A percentile compares a stretch with the other conserved stretches of the same genome.
These are phyloP conservation scores for Quercus variabilis DNA, from an alignment of 306 rosid genomes.

Conservation along the genomic window DNA sequence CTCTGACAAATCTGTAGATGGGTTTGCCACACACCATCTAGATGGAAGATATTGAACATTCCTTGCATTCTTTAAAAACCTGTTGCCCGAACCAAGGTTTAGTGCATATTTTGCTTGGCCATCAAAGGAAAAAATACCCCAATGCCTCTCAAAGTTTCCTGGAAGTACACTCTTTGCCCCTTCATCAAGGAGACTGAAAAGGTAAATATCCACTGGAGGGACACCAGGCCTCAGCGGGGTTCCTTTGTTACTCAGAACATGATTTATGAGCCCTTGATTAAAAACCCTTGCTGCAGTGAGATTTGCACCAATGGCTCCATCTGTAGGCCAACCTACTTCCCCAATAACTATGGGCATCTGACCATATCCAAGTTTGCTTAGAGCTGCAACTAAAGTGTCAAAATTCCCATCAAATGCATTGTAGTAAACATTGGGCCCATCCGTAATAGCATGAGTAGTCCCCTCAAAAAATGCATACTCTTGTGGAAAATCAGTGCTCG, in stretches of 20 bases:
- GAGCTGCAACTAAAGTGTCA: constrained; percentile 84
- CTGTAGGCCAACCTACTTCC: constrained; percentile 96
- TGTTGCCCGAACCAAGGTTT: constrained; percentile 75
- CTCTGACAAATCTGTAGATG: constrained; percentile 45
- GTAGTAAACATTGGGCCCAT: constrained; percentile 75
- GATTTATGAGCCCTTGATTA: constrained; percentile 85
- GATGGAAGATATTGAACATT: constrained; percentile 82
- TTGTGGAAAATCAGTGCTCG: constrained; percentile 77
- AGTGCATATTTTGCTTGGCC: constrained; percentile 85
- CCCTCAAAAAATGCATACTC: constrained; percentile 94
- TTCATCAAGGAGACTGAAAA: constrained; percentile 79
- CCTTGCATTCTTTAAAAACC: constrained; percentile 63
- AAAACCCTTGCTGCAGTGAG: constrained; percentile 80
- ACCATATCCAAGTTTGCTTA: constrained; percentile 78
- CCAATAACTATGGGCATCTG: constrained; percentile 90
- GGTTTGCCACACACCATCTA: constrained; percentile 93
- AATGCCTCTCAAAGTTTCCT: constrained; percentile 92
- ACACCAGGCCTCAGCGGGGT: constrained; percentile 74
- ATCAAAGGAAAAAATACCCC: constrained; percentile 93
- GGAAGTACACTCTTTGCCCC: constrained; percentile 87
- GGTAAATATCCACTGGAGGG: constrained; percentile 78
- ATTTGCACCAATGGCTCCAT: constrained; percentile 79
- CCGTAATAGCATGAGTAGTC: constrained; percentile 78
- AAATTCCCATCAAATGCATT: constrained; percentile 96
- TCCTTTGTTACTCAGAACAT: constrained; percentile 63